Evolutionary conservation across 805 yeast genomes (phyloP).

Genomic region (Zygotorulaspora sp.): DNA sequence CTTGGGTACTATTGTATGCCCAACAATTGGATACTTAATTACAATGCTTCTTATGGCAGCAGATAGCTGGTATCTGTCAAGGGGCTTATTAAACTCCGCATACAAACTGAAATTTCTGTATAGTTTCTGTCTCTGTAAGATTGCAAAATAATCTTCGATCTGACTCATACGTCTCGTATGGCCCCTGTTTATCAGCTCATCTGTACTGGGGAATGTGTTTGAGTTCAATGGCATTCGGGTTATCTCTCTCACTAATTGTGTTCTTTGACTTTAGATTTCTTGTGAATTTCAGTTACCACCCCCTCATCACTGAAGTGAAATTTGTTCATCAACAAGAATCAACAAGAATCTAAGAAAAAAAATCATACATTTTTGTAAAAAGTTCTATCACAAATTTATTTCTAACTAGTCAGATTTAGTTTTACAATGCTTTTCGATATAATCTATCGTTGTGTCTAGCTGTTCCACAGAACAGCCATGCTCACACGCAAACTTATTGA

Average conservation of each 20-base stretch:
- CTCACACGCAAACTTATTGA: constrained; percentile 12
- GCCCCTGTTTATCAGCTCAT: constrained; percentile 20
- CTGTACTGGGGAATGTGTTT: too few species aligned
- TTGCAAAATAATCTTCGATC: constrained; percentile 27
- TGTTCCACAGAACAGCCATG: constrained; percentile 18
- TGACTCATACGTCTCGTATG: constrained; percentile 32
- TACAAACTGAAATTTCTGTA: constrained; percentile 24
- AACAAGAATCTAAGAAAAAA: too few species aligned
- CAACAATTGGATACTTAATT: constrained; percentile 22
- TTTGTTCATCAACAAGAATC: too few species aligned
- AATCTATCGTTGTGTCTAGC: constrained; percentile 3
- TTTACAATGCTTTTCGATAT: not conserved
- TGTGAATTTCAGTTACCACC: too few species aligned
- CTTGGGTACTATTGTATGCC: constrained; percentile 20
- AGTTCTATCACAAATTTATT: too few species aligned
- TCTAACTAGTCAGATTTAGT: not conserved
- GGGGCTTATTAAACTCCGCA: constrained; percentile 17
- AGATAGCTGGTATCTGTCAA: constrained; percentile 10
- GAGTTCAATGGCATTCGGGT: too few species aligned
- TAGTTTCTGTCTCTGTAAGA: constrained; percentile 24
- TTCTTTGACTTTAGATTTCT: too few species aligned
- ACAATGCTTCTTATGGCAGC: constrained; percentile 18
- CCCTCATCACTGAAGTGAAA: too few species aligned
- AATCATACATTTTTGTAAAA: too few species aligned
- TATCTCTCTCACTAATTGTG: too few species aligned